These are phyloP conservation scores for Chalaropsis thielavioides DNA, from an alignment of 2,329 filamentous ascomycete species.

Conservation along the genomic window DNA sequence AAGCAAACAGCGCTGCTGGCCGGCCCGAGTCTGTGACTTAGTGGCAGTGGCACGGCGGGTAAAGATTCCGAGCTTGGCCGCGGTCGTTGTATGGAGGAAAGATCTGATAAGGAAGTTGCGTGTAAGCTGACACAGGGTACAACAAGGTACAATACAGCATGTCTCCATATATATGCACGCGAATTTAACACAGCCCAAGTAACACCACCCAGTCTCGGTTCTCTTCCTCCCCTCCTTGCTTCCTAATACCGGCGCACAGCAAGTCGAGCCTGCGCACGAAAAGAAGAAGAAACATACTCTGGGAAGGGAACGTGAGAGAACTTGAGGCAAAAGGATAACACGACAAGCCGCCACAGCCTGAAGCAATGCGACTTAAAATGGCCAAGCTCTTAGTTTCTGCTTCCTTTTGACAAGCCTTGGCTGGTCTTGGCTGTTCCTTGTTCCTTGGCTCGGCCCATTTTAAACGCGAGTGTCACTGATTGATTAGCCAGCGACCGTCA, in stretches of 20 bases:
- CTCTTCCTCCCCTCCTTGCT: background rate
- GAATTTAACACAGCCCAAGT: background rate
- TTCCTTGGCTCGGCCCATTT: background rate
- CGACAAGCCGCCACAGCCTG: background rate
- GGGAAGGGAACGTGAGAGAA: background rate
- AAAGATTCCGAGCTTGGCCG: background rate
- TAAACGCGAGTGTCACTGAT: conserved; percentile 3
- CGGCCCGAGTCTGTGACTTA: no score
- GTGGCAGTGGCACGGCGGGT: no score
- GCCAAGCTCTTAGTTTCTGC: background rate
- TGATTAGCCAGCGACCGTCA: background rate
- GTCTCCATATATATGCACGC: background rate
- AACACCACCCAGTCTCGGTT: background rate
- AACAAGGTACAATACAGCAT: background rate
- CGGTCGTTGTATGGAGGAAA: background rate
- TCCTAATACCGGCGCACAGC: background rate
- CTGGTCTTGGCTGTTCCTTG: background rate
- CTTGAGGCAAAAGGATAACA: background rate
- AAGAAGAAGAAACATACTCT: background rate
- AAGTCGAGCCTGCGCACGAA: background rate
- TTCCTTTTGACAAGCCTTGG: conserved; percentile 2
- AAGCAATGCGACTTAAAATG: background rate
- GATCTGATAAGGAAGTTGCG: background rate
- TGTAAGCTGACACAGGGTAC: background rate
- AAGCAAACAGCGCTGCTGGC: no score